Evolutionary conservation across 2,329 filamentous ascomycete genomes (phyloP).

Genomic region (Cercospora brassicicola): DNA sequence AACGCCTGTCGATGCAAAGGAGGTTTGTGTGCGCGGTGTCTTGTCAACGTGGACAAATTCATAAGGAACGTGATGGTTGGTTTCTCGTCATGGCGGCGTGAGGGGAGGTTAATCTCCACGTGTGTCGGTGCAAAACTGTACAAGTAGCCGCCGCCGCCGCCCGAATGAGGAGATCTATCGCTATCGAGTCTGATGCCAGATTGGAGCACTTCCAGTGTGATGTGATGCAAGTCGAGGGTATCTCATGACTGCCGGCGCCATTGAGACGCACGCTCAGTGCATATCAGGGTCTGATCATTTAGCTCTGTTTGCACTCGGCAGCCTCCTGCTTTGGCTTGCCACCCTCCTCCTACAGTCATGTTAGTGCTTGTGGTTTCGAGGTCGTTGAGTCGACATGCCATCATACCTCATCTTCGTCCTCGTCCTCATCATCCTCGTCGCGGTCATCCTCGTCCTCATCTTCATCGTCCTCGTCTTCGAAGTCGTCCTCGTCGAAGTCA

Average conservation of each 20-base stretch:
- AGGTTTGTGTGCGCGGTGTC: neutral
- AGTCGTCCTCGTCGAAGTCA: conserved; percentile 77
- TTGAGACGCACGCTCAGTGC: neutral
- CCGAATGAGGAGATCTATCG: conserved; percentile 14
- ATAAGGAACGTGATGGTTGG: conserved; percentile 17
- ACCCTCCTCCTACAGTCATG: conserved; percentile 65
- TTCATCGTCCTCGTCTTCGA: conserved; percentile 88
- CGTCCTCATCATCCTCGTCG: conserved; percentile 72
- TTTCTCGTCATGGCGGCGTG: neutral
- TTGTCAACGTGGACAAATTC: conserved; percentile 6
- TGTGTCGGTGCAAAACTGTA: conserved; percentile 16
- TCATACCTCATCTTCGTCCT: conserved; percentile 54
- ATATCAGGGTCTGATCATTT: conserved; percentile 22
- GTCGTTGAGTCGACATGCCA: neutral
- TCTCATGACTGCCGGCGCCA: neutral
- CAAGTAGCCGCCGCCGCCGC: conserved; percentile 13
- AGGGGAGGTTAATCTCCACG: neutral
- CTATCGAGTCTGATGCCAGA: conserved; percentile 13
- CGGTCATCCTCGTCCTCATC: conserved; percentile 84
- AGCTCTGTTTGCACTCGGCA: conserved; percentile 95
- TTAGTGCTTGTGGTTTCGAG: conserved; percentile 4
- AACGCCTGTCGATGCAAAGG: conserved; percentile 1
- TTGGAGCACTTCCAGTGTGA: conserved; percentile 15
- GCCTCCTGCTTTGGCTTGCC: conserved; percentile 91
- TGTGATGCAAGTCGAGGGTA: conserved; percentile 2